phyloP scores from a whole-genome alignment of 345 rosid species.

The Rhizophora apiculata region DNA sequence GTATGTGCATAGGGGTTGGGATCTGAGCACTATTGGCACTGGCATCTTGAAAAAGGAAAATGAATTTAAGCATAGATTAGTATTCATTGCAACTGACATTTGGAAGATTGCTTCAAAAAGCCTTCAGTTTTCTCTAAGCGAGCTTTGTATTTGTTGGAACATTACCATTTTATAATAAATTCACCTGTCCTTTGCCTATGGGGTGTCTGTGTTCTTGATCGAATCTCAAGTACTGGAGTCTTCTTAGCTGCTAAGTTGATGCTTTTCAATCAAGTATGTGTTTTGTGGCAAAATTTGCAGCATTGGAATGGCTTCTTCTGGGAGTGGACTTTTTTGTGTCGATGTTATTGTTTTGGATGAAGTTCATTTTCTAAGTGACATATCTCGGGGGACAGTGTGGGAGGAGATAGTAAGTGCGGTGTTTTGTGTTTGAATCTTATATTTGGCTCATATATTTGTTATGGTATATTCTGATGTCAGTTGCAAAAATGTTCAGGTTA shows the following conservation, averaged over 20 bases:
- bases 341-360: slow-evolving; percentile 86
- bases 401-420: slow-evolving; percentile 23
- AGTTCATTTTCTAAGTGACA: slow-evolving; percentile 96
- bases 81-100: too few species aligned
- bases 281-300: slow-evolving; percentile 38
- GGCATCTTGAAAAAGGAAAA: too few species aligned
- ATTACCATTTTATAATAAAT: neutral
- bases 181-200: slow-evolving; percentile 4
- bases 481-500: slow-evolving; percentile 47
- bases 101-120: too few species aligned
- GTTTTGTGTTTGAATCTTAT: neutral
- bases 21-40: too few species aligned
- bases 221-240: neutral
- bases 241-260: slow-evolving; percentile 10
- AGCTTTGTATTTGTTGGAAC: neutral
- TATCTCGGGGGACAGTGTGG: slow-evolving; percentile 92
- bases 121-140: too few species aligned
- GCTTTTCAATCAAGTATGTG: slow-evolving; percentile 9
- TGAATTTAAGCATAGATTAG: too few species aligned
- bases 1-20: too few species aligned
- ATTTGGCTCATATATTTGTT: slow-evolving; percentile 3
- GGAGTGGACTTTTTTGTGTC: slow-evolving; percentile 80
- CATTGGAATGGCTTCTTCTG: slow-evolving; percentile 84
- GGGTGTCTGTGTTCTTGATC: slow-evolving; percentile 3
- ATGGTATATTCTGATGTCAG: slow-evolving; percentile 6